phyloP scores from a whole-genome alignment of 2,329 filamentous ascomycete species.

The Monilinia fructigena region DNA sequence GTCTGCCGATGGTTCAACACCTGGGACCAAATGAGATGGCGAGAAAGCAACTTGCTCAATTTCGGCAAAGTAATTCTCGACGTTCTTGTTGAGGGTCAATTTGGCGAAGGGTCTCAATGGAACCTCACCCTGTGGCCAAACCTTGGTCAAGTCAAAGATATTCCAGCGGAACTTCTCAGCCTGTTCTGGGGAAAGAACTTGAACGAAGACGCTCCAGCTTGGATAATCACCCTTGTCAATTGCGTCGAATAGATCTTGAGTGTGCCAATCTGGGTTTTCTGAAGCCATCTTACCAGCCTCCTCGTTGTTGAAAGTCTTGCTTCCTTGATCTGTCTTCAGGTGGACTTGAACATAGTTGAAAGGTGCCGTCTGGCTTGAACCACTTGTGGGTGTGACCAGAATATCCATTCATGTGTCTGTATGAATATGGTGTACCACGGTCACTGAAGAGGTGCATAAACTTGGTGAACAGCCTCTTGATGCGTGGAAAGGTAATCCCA shows the following conservation, averaged over 20 bases:
- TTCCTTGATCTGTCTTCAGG: conserved; percentile 61
- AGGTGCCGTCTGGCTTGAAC: conserved; percentile 63
- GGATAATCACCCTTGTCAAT: conserved; percentile 61
- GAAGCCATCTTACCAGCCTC: conserved; percentile 55
- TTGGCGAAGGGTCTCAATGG: conserved; percentile 61
- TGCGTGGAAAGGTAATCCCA: conserved; percentile 55
- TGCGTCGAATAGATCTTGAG: conserved; percentile 62
- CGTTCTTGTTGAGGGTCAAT: conserved; percentile 64
- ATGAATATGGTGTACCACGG: conserved; percentile 63
- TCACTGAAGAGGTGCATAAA: conserved; percentile 66
- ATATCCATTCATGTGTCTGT: conserved; percentile 67
- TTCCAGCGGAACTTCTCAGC: conserved; percentile 61
- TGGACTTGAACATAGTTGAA: conserved; percentile 67
- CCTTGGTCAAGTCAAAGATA: conserved; percentile 68
- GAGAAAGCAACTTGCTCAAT: conserved; percentile 71
- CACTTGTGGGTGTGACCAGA: conserved; percentile 67
- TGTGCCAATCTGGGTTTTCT: conserved; percentile 61
- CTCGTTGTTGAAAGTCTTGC: conserved; percentile 57
- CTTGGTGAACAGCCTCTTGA: conserved; percentile 61
- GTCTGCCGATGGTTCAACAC: conserved; percentile 67
- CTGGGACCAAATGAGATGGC: conserved; percentile 64
- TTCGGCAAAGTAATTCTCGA: conserved; percentile 61
- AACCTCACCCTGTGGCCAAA: conserved; percentile 64
- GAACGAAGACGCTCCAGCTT: conserved; percentile 63
- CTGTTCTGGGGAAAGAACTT: conserved; percentile 61